Evolutionary conservation across 108 stramenopile genomes (phyloP).

Genomic region (Aurantiochytrium sp.): DNA sequence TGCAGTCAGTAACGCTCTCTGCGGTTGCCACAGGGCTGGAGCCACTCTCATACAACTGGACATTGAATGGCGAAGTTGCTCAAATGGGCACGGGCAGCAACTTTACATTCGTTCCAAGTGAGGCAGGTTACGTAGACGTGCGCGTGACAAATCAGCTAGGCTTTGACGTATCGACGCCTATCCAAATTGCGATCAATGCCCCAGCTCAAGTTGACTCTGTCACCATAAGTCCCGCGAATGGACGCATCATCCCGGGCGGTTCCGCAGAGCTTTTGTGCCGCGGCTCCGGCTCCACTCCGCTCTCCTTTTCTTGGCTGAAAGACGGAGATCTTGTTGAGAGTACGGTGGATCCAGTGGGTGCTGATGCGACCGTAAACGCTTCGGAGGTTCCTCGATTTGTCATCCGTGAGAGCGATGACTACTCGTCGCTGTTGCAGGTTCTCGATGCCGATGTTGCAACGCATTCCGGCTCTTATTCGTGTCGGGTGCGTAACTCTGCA

Average conservation of each 20-base stretch:
- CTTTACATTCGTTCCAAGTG: neutral
- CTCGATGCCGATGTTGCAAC: neutral
- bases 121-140: neutral
- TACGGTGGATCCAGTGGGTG: neutral
- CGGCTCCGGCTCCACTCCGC: neutral
- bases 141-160: slow-evolving; percentile 1
- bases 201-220: neutral
- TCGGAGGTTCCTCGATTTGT: neutral
- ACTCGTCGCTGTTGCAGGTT: neutral
- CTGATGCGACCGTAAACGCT: neutral
- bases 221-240: neutral
- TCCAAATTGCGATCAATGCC: neutral
- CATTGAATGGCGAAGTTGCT: neutral
- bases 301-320: neutral
- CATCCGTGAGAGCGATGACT: neutral
- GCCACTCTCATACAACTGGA: neutral
- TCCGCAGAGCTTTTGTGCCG: neutral
- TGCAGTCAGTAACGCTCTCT: neutral
- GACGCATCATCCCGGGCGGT: neutral
- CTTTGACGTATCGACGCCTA: neutral
- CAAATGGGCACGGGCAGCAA: neutral
- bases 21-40: neutral
- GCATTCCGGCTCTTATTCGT: neutral
- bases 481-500: neutral
- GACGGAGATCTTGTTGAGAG: neutral